phyloP scores from a whole-genome alignment of 2,329 filamentous ascomycete genomes.

The Cladosporium cucumerinum region DNA sequence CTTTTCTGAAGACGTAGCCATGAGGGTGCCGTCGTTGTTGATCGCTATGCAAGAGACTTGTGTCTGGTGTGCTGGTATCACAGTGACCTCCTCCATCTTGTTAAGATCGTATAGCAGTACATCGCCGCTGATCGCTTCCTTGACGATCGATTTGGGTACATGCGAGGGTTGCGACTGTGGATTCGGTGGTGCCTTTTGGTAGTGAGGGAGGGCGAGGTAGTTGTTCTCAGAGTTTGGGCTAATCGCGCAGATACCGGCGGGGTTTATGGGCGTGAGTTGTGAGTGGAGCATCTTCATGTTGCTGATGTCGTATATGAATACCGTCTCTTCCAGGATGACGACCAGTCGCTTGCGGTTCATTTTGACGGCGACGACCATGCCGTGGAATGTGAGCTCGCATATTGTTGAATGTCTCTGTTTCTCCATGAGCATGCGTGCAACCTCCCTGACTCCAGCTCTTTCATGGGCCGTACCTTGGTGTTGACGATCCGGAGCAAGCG shows the following conservation, averaged over 20 bases:
- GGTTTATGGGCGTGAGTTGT: conserved; percentile 91
- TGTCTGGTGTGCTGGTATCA: conserved; percentile 90
- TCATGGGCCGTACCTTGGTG: conserved; percentile 67
- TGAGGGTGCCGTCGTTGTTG: conserved; percentile 84
- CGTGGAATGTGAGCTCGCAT: conserved; percentile 97
- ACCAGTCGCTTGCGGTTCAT: conserved; percentile 92
- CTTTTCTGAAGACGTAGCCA: conserved; percentile 95
- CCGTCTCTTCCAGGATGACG: conserved; percentile 90
- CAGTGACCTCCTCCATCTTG: conserved; percentile 87
- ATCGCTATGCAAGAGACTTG: conserved; percentile 86
- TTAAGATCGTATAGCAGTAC: conserved; percentile 89
- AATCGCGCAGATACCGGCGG: conserved; percentile 78
- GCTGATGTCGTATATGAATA: conserved; percentile 97
- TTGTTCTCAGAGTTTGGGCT: conserved; percentile 94
- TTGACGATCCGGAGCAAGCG: conserved; percentile 94
- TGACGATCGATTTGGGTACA: conserved; percentile 74
- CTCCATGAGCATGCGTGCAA: conserved; percentile 9
- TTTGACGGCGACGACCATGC: conserved; percentile 89
- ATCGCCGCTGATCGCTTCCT: conserved; percentile 75
- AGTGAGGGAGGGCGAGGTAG: conserved; percentile 90
- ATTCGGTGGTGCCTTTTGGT: conserved; percentile 51
- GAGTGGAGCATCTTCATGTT: conserved; percentile 95
- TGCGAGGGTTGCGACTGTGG: conserved; percentile 63
- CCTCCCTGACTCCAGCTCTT: not conserved
- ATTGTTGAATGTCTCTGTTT: conserved; percentile 72